A percentile compares a stretch with the other conserved stretches of the same genome.
phyloP scores from a whole-genome alignment of 768 basidiomycete genomes.

The Suillus discolor region DNA sequence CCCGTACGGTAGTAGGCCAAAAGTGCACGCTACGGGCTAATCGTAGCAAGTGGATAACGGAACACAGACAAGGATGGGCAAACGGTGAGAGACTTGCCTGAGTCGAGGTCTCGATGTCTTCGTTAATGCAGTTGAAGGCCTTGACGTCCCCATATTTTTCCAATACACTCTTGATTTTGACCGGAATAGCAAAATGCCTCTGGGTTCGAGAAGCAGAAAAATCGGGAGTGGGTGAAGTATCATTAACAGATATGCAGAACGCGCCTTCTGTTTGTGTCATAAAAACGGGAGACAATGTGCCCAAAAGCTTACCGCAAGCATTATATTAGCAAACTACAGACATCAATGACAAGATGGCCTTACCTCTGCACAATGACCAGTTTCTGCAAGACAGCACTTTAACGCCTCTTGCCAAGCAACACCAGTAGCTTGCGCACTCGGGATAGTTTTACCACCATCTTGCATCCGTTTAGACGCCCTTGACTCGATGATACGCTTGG shows the following conservation, averaged over 20 bases:
- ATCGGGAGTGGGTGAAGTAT: constrained; percentile 21
- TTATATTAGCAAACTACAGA: constrained; percentile 13
- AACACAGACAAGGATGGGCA: background rate
- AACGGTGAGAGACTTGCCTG: constrained; percentile 30
- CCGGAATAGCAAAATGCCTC: constrained; percentile 24
- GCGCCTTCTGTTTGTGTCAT: constrained; percentile 53
- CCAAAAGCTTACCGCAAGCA: constrained; percentile 47
- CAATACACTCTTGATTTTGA: constrained; percentile 31
- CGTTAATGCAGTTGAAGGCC: constrained; percentile 28
- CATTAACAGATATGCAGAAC: constrained; percentile 50
- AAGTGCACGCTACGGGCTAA: constrained; percentile 7
- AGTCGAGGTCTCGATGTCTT: constrained; percentile 23
- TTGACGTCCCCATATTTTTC: constrained; percentile 35
- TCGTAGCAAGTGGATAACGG: background rate
- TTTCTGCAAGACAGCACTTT: constrained; percentile 47
- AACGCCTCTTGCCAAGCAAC: constrained; percentile 29
- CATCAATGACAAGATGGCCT: constrained; percentile 14
- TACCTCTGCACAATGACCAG: constrained; percentile 50
- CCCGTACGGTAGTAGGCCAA: constrained; percentile 8
- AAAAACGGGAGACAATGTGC: constrained; percentile 46
- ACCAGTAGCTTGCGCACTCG: constrained; percentile 7
- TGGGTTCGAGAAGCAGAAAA: constrained; percentile 22
- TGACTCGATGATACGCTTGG: constrained; percentile 42
- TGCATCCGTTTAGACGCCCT: constrained; percentile 14
- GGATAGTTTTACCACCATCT: constrained; percentile 13